Evolutionary conservation across 345 rosid genomes (phyloP), one percentile per base, ranked within the genome.

Genomic region (Hevea brasiliensis): DNA sequence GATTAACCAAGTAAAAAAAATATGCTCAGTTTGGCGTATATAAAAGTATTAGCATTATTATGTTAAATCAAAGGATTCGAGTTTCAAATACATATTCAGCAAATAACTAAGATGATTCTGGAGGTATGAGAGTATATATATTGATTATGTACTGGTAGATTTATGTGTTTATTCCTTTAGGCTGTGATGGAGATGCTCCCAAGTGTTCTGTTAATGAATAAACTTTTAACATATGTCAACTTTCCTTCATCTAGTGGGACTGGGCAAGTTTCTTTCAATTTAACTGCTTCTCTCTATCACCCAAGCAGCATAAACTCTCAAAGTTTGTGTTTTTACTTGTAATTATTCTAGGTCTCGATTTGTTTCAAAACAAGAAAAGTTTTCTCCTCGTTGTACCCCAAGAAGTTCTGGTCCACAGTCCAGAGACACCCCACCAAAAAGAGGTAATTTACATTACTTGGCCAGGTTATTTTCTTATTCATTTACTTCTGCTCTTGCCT

Each of bases 331-430:
- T 72, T 35, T n/a, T 37, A 20, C 18, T 59, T 24, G 41, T 59
- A 53, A 27, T 73, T 67, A 45, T 70, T 68, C 72, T 82, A 95
- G 99, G 78, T 85, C 90, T 77, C 83, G 84, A 44, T 88, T 87
- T 72, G 69, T 79, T 67, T 80, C 90, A 21, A 95, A 89, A 78
- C 98, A 90, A 83, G 90, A 87, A 66, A 92, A 87, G 79, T 89
- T 89, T 72, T 85, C 82, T 74, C 92, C 92, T 54, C 90, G 97
- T 65, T 92, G 97, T 74, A 88, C 94, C 26, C 94, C 95, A 3
- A 84, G 92, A 81, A 85, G 77, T 82, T 85, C 92, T 10, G 98
- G 97, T 26, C 98, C 99, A 32, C 98, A 92, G 78, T 92, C 98
- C 23, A 90, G 92, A 24, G 97, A 90, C 65, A 87, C 90, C 48